Conservation (phyloP, 139 green algal species). For the Diplosphaera chodatii region DNA sequence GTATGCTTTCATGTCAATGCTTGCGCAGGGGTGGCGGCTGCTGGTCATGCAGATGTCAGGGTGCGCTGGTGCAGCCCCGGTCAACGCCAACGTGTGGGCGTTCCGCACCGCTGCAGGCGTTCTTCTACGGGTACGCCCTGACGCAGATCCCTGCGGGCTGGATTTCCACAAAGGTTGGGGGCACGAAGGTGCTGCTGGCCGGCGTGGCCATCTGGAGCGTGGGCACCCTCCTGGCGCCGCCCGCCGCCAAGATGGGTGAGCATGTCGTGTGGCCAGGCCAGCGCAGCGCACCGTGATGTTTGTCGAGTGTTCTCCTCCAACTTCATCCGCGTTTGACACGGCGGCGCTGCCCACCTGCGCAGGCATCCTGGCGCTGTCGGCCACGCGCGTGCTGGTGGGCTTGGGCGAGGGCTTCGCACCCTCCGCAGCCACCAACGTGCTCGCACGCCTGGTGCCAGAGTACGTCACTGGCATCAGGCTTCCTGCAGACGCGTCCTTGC, state of each 20-base stretch:
- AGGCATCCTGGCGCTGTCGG: conserved; percentile 72
- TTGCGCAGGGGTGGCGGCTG: too few relatives aligned
- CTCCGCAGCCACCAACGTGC: conserved; percentile 84
- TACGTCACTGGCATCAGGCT: too few relatives aligned
- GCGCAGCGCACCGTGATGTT: too few relatives aligned
- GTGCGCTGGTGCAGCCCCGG: too few relatives aligned
- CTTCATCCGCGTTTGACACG: too few relatives aligned
- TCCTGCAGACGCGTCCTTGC: too few relatives aligned
- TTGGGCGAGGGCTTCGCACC: conserved; percentile 94
- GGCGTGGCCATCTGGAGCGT: conserved; percentile 90
- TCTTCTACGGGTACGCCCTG: conserved; percentile 70
- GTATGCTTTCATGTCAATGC: too few relatives aligned
- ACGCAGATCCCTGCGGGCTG: conserved; percentile 92
- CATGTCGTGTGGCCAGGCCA: too few relatives aligned
- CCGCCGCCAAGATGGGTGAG: conserved; percentile 50
- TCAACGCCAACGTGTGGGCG: too few relatives aligned
- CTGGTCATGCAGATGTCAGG: too few relatives aligned
- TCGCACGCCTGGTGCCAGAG: conserved; percentile 63
- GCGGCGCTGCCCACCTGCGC: too few relatives aligned
- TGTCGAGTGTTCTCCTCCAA: too few relatives aligned
- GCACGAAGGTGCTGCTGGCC: conserved; percentile 74
- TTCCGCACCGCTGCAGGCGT: not conserved
- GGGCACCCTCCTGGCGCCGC: conserved; percentile 81
- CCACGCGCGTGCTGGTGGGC: conserved; percentile 64
- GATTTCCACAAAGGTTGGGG: conserved; percentile 82